Base-by-base conservation (phyloP, 805 yeast genomes). In the Candida adriatica region DNA sequence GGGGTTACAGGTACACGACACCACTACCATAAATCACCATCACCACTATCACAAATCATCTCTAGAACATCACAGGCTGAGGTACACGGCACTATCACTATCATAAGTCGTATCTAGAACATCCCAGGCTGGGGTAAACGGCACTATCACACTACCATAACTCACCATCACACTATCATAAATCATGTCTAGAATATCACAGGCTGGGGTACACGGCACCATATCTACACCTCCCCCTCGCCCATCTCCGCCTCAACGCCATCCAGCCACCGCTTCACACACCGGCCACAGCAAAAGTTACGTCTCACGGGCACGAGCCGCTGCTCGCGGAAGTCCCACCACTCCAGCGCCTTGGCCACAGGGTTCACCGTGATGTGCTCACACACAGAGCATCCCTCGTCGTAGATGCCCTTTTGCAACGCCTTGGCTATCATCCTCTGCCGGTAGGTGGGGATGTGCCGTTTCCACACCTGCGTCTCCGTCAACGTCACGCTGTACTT, bases 321-420 rank as follows among this genome's bases (percentile, higher is more conserved):
- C 34, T 75, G 68, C 23, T 61, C 66, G 30, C 68, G 59, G 28
- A 74, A 60, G 43, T 76, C 77, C 83, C 84, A 76, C 82, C 82
- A 76, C 47, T 76, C 83, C 38, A 68, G 48, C 2, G 68, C 62
- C 42, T 75, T 78, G 0, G 81, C 82, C 10, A 65, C 61, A 3
- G 79, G 71, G 34, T 74, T 76, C 6, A 74, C 66, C 4, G 68
- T 59, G n/a, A 65, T 56, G 4, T 51, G 36, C 6, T 59, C 52
- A 49, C 84, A 76, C 25, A 59, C 57, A 4, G 73, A 68, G 47
- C 84, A 76, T 0, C 62, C 56, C 37, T 74, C 79, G 11, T 66
- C 64, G 42, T 64, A 62, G 4, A 61, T 50, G 2, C 70, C 81
- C 41, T 66, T 67, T 18, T 67, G 62, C n/a, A 76, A 55, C 0